Evolutionary conservation across 345 rosid genomes (phyloP), one percentile per base, ranked within the genome.

Genomic region (Psidium friedrichsthalianum): DNA sequence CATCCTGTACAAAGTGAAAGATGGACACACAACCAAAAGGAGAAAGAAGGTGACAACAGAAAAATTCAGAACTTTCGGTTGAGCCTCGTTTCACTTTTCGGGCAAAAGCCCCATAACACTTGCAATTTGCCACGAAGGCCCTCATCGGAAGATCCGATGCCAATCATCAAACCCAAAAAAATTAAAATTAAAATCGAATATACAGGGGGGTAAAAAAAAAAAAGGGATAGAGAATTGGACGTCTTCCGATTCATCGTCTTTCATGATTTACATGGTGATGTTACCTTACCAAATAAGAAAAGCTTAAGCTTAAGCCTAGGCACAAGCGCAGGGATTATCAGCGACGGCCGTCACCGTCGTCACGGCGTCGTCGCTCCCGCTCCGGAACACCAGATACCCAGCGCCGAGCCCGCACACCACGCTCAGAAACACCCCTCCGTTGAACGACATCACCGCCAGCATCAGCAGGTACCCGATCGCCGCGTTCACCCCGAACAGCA

Each of bases 381-480:
- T 69, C 86, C 97, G 86, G 84, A 94, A 95, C 32, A 91, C 20
- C n/a, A 90, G 85, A 85, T 92, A 96, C 11, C 98, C 99, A 56
- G 88, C 85, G 16, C 91, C 56, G 24, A 96, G 88, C 24, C 99
- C 99, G 58, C 86, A 24, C 42, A 95, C 94, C 27, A 95, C 86
- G 11, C 95, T 95, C 83, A 95, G 55, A 85, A 96, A 93, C 29
- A 95, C 98, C 10, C 99, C 97, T 9, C 93, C 98, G 82, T 96
- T 96, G 86, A 96, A 95, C 36, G 98, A 94, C 98, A 96, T 96
- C 74, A 91, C 90, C 18, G 93, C 97, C 11, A 94, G 91, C 98
- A 96, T 95, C 88, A 96, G 86, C 88, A 96, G 51, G 87, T 95
- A 96, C 56, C 95, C 98, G 84, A 94, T 83, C 51, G 91, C 96